Evolutionary conservation across 805 yeast species (phyloP), one percentile per base, ranked within the genome.

Genomic region (Candida taoyuanica): DNA sequence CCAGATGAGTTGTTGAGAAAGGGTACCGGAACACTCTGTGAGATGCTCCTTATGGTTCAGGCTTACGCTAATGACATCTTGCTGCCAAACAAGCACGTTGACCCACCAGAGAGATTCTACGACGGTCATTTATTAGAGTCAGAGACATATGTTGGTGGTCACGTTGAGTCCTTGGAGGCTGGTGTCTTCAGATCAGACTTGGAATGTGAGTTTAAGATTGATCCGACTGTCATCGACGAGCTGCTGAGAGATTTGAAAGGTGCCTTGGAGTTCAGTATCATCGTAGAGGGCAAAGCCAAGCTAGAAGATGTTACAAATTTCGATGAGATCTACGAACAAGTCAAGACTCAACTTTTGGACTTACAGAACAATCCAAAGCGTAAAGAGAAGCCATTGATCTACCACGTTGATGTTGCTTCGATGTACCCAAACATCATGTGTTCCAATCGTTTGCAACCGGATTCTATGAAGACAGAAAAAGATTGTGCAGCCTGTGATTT

Each of bases 361-460:
- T 62, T 93, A 36, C 78, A 75, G 44, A 58, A 67, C 1, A 70
- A 71, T 27, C 89, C 91, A 1, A 68, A 68, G 26, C 69, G 97
- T 49, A 58, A 60, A 11, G 98, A 93, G 52, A 66, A 67, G 9
- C 99, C 99, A 0, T 67, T 85, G 33, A 93, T 93, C 46, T 93
- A 94, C 53, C 99, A 93, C 56, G 96, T 94, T 26, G 99, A 93
- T 67, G 99, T 93, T 35, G 97, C 99, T 1, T 93, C 98, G 1
- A 93, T 93, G 99, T 93, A 93, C 56, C 99, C 99, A 5, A 93
- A 93, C 56, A 93, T 93, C 58, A 93, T 93, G 98, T 87, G 96
- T 6, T 85, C 98, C 0, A 93, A 93, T 63, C 77, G 99, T 56
- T 69, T 93, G 37, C 99, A 93, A 59, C 99, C 99, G 0, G 99